Evolutionary conservation across 805 yeast species (phyloP), one percentile per base, ranked within the genome.

Genomic region (Yarrowia sp.): DNA sequence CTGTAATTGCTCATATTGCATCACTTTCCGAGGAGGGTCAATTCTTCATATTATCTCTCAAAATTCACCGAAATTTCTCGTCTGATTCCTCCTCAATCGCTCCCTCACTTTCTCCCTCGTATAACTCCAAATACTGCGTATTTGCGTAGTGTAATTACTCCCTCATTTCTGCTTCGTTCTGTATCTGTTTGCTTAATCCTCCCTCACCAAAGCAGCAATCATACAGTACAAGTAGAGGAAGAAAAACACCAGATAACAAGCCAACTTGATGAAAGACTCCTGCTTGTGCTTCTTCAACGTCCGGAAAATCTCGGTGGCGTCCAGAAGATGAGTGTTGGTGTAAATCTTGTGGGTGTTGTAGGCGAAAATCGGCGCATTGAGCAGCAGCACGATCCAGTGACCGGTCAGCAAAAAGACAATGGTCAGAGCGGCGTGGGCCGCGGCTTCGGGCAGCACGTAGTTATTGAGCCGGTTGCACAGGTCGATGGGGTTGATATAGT

Each of bases 301-400:
- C 83, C 98, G 87, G 82, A 95, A 95, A 75, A 94, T 95, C 80
- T 94, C 98, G 53, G 99, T 94, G 70, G 98, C 98, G 79, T 95
- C 99, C 78, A 93, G 87, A 72, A 91, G 82, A 78, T 94, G 93
- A 78, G 88, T 87, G 80, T 91, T 92, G 74, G 86, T 86, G 79
- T 88, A 80, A 76, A 91, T 86, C 79, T 91, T 91, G 82, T 89
- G 89, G 70, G 82, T 87, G 78, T 95, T 95, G 84, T 84, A 95
- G 38, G 92, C 95, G 68, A 91, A 80, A 71, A 95, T 82, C 58
- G 98, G 67, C 8, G 48, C 81, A 79, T 91, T 91, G 76, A 95
- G 79, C 75, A 93, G 80, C 79, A 94, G 89, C 26, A 92, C 87
- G 77, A 92, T 86, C 98, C 98, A 93, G 81, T 90, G 91, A 26